These are phyloP conservation scores for Eucalyptus pauciflora DNA, from an alignment of 345 rosid species.

Conservation along the genomic window DNA sequence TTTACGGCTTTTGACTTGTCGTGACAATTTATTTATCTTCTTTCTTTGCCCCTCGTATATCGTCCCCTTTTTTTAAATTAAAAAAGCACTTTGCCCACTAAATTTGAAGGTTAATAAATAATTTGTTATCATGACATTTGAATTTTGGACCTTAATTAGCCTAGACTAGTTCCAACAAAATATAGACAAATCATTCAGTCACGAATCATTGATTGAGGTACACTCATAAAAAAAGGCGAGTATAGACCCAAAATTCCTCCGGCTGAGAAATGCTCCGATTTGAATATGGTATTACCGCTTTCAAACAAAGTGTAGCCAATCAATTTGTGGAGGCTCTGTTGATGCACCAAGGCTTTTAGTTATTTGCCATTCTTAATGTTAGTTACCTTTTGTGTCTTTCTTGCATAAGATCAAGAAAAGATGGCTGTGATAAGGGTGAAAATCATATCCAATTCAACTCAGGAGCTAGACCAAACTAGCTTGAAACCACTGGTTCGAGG, in stretches of 20 bases:
- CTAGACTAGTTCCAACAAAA: neutral
- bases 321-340: neutral
- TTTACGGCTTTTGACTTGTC: neutral
- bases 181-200: neutral
- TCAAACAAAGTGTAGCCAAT: neutral
- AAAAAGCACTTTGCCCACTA: neutral
- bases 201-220: neutral
- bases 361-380: neutral
- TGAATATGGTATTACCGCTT: neutral
- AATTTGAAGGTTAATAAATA: neutral
- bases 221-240: too few species aligned
- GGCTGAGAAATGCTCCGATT: neutral
- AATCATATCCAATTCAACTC: neutral
- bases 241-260: neutral
- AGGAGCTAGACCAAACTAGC: neutral
- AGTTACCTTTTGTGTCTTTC: neutral
- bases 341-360: neutral
- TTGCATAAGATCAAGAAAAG: neutral
- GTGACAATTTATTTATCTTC: neutral
- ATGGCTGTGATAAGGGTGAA: neutral
- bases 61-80: neutral
- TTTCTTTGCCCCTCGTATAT: neutral
- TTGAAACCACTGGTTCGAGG: neutral
- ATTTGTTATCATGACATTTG: neutral
- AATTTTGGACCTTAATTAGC: neutral